Base-by-base conservation (phyloP, 768 basidiomycete species). In the Hysterangium stoloniferum region DNA sequence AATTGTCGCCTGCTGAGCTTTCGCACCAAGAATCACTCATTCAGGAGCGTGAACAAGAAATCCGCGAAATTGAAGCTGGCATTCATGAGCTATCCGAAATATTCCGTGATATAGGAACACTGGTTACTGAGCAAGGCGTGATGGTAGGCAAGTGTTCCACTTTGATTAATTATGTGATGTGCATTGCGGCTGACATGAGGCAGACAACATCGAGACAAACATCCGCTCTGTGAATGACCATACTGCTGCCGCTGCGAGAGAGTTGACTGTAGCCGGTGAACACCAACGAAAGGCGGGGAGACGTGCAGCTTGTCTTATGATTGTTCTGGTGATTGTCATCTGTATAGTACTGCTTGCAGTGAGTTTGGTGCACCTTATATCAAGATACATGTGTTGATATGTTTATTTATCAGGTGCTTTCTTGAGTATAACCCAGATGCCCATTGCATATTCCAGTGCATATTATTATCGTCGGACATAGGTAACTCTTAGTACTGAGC, bases 71-170 rank as follows among this genome's bases (percentile, higher is more conserved):
- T 45, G 96, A 99, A 66, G 83, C 80, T 6, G 95, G 96, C 6
- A 97, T 99, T 49, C 91, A 95, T 60, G 95, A 99, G 65, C 68
- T 99, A 40, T 79, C 88, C 24, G 91, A 97, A 66, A 97, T 99
- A 61, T 98, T 99, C 75, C 80, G 88, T 44, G 94, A 98, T 67
- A 70, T 99, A 40, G 95, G 94, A 37, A 94, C 92, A 13, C 74
- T 99, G 40, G 94, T 99, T 1, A 80, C 82, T 53, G 90, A 97
- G 63, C 96, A 99, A 64, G 94, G 94, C 11, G 79, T 80, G 45
- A 90, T 98, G 87, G 71, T 99, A 46, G 94, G 95, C 95, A 56
- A 45, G 84, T 69, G 19, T 25, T 2, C 11, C 3, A 35, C 54
- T 32, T 27, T 33, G 36, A 9, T 28, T 20, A 28, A 15, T 29